Evolutionary conservation across 1,139 yeast species (phyloP), one percentile per base, ranked within the genome.

Genomic region (Yamadazyma sp.): DNA sequence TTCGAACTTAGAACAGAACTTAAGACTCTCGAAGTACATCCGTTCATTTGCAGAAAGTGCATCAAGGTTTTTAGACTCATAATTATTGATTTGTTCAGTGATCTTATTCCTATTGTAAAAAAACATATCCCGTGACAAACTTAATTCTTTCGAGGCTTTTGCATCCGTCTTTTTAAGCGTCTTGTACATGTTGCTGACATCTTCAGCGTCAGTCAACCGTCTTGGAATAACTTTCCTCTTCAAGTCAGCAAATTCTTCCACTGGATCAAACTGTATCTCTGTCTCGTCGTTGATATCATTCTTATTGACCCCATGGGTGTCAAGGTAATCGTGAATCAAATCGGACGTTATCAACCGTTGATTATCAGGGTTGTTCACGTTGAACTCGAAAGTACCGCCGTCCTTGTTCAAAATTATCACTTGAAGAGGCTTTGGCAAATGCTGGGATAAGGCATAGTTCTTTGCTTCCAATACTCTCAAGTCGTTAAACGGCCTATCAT

Each of bases 331-430:
- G 30, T 51, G 50, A 22, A 59, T 48, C 43, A 64, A 47, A 10
- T 54, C 51, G 10, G 59, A 55, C 29, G 55, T 48, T 8, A 58
- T 50, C 16, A 64, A 35, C 31, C 63, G 42, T 39, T 53, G 51
- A 33, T 55, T 54, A 8, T 39, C 28, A 12, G 41, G 39, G 22
- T 41, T 46, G 37, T 56, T 58, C 9, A 63, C 69, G 28, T 56
- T 55, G 41, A 66, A 66, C 43, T 65, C 69, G 41, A 45, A 62
- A 3, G 66, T 63, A 5, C 66, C 66, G 3, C 57, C 57, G 2
- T 55, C 46, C 5, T 46, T 41, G 34, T 53, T 58, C 34, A 66
- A 51, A 1, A 66, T 51, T 4, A 66, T 52, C 24, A 65, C 69
- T 44, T 56, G 51, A 31, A 51, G 49, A 1, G 72, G 72, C 28